phyloP scores from a whole-genome alignment of 208 protist genomes.

The Phytomonas francai region DNA sequence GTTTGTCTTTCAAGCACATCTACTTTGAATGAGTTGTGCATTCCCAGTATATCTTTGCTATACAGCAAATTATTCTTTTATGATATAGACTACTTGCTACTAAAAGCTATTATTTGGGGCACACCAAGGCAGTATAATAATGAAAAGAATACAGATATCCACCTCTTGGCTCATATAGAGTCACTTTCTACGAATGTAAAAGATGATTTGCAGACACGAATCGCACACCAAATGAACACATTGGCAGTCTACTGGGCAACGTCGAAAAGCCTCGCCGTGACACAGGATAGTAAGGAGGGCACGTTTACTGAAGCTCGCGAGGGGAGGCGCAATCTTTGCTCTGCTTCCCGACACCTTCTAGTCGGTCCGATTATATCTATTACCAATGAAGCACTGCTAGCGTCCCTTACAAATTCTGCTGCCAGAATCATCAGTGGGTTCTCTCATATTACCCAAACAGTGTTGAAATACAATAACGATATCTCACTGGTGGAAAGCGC shows the following conservation, averaged over 20 bases:
- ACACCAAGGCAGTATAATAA: neutral
- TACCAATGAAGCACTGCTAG: neutral
- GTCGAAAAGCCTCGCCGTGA: neutral
- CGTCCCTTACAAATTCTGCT: neutral
- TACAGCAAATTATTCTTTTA: neutral
- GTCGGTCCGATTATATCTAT: neutral
- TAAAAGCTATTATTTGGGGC: neutral
- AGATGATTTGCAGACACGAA: neutral
- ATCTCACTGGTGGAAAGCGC: neutral
- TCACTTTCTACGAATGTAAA: neutral
- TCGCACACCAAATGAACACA: neutral
- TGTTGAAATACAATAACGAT: neutral
- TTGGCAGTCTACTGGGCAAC: neutral
- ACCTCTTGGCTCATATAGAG: neutral
- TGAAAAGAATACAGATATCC: neutral
- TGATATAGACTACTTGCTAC: neutral
- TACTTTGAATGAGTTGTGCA: neutral
- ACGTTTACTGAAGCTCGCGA: neutral
- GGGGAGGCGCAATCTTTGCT: neutral
- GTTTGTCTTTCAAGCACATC: neutral
- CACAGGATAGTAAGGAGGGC: neutral
- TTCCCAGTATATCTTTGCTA: neutral
- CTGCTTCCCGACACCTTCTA: neutral
- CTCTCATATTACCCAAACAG: neutral
- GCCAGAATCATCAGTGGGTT: neutral